Conservation (phyloP, 345 rosid genomes). For the Sonneratia alba region DNA sequence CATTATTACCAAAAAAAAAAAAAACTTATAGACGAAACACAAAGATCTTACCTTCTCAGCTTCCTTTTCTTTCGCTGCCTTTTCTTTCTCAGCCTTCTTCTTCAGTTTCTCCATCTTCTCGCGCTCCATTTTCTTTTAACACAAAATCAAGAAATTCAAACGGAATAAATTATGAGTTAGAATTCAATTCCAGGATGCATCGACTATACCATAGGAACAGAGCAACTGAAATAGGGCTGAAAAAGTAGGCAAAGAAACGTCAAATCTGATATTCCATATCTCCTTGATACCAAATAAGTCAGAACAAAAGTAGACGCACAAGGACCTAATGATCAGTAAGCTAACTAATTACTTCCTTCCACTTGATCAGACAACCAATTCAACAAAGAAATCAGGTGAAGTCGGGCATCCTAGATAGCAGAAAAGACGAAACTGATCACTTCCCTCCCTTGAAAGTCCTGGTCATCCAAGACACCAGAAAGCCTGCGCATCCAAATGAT, state of each 20-base stretch:
- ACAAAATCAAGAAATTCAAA: conserved; percentile 4
- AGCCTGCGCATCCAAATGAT: background rate
- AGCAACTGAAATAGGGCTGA: background rate
- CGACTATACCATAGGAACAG: background rate
- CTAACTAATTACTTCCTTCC: background rate
- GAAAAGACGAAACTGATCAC: no score
- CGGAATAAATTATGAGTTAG: background rate
- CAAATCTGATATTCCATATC: background rate
- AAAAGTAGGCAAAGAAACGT: background rate
- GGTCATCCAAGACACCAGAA: no score
- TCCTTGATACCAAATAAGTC: background rate
- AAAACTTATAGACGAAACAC: background rate
- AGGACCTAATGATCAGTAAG: background rate
- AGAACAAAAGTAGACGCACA: background rate
- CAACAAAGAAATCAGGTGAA: background rate
- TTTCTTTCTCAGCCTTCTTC: conserved; percentile 49
- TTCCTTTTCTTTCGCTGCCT: conserved; percentile 41
- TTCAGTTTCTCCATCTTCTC: conserved; percentile 58
- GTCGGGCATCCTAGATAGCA: no score
- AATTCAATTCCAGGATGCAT: background rate
- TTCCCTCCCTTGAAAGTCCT: no score
- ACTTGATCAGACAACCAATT: background rate
- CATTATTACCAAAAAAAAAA: no score
- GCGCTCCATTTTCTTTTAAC: conserved; percentile 74
- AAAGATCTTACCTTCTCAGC: conserved; percentile 37